Evolutionary conservation across 2,329 filamentous ascomycete genomes (phyloP).

Genomic region (Fusarium temperatum): DNA sequence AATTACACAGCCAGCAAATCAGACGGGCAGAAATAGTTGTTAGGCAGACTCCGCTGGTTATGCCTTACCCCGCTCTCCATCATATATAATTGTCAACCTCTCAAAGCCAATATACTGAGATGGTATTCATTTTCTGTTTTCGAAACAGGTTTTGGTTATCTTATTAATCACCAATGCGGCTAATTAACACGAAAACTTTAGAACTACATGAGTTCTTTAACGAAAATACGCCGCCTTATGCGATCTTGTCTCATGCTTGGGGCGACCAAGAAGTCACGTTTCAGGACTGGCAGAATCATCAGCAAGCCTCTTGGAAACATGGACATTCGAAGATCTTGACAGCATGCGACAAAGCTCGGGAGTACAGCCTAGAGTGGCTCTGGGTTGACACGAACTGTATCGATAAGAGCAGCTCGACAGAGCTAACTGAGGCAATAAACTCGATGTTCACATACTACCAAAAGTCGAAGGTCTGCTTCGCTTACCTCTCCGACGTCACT

Average conservation of each 20-base stretch:
- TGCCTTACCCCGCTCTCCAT: background rate
- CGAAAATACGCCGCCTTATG: background rate
- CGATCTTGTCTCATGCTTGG: background rate
- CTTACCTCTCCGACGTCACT: accelerated
- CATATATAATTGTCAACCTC: background rate
- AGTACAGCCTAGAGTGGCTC: accelerated
- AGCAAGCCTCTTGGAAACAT: accelerated
- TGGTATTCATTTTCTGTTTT: background rate
- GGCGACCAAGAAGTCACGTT: background rate
- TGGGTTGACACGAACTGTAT: slow-evolving; percentile 6
- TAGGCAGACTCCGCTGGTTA: background rate
- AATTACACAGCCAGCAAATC: background rate
- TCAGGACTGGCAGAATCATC: background rate
- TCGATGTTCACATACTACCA: slow-evolving; percentile 6
- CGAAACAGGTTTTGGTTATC: accelerated
- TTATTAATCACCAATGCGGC: background rate
- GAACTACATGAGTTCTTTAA: background rate
- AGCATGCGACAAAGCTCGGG: accelerated
- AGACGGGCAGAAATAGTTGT: background rate
- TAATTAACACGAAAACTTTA: accelerated
- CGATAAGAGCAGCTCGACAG: background rate
- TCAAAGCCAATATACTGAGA: background rate
- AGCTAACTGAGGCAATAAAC: background rate
- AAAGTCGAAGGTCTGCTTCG: accelerated
- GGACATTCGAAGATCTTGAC: accelerated